Evolutionary conservation across 2,329 filamentous ascomycete species (phyloP).

Genomic region (Penicillium verrucosum): DNA sequence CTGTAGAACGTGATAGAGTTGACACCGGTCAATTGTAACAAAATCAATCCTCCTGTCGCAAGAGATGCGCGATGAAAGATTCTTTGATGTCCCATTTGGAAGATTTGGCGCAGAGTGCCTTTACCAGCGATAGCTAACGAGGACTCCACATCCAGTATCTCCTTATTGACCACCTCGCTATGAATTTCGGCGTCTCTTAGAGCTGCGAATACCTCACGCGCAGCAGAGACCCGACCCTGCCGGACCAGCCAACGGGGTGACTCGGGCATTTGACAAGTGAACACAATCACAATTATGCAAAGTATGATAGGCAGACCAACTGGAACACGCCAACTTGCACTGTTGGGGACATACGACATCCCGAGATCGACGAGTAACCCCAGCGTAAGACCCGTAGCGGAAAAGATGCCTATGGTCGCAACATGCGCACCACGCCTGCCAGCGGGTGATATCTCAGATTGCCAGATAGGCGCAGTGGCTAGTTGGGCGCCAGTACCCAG

Average conservation of each 20-base stretch:
- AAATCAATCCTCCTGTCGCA: conserved; percentile 7
- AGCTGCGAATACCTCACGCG: conserved; percentile 8
- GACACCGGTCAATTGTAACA: conserved; percentile 16
- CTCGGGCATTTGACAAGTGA: conserved; percentile 12
- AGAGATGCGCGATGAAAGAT: conserved; percentile 13
- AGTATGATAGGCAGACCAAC: conserved; percentile 13
- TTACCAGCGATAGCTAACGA: conserved; percentile 10
- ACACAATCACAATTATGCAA: conserved; percentile 5
- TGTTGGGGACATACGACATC: conserved; percentile 11
- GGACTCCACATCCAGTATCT: conserved; percentile 10
- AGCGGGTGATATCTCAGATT: conserved; percentile 14
- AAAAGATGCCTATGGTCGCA: conserved; percentile 7
- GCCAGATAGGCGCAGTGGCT: conserved; percentile 16
- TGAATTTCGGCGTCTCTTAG: conserved; percentile 5
- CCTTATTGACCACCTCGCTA: not conserved
- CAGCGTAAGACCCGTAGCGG: conserved; percentile 2
- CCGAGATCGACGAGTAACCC: conserved; percentile 15
- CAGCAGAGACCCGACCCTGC: conserved; percentile 2
- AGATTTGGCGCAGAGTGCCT: conserved; percentile 8
- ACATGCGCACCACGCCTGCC: conserved; percentile 15
- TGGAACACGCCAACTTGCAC: conserved; percentile 15
- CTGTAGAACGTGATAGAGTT: conserved; percentile 18
- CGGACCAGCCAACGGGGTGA: conserved; percentile 18
- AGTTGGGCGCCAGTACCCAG: conserved; percentile 11
- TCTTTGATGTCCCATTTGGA: conserved; percentile 19